These are phyloP conservation scores for Chaetomium olivaceum DNA, from an alignment of 2,329 filamentous ascomycete species.

Conservation along the genomic window DNA sequence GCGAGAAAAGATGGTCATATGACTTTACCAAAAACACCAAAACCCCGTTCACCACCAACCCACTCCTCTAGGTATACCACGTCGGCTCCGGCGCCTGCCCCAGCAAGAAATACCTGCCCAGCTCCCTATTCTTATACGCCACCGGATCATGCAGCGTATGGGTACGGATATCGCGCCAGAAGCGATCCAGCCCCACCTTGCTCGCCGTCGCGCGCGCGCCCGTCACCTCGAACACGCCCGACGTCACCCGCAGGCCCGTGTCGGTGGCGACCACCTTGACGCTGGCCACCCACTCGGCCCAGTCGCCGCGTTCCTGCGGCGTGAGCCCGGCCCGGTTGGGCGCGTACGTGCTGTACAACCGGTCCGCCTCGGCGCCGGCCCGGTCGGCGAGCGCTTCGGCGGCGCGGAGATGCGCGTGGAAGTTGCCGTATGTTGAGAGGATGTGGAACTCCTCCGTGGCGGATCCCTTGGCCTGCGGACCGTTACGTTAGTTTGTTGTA, in stretches of 20 bases:
- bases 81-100: slow-evolving; percentile 56
- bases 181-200: slow-evolving; percentile 63
- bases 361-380: slow-evolving; percentile 51
- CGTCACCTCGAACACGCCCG: slow-evolving; percentile 65
- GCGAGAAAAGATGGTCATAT: too few species aligned
- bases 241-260: slow-evolving; percentile 57
- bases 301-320: slow-evolving; percentile 55
- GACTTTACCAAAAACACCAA: too few species aligned
- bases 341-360: slow-evolving; percentile 48
- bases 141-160: slow-evolving; percentile 68
- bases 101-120: slow-evolving; percentile 58
- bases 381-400: slow-evolving; percentile 59
- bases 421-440: slow-evolving; percentile 64
- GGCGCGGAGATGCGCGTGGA: slow-evolving; percentile 61
- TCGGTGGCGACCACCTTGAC: slow-evolving; percentile 65
- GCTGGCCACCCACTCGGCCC: slow-evolving; percentile 63
- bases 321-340: slow-evolving; percentile 48
- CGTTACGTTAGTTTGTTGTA: neutral
- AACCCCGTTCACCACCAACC: too few species aligned
- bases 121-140: slow-evolving; percentile 64
- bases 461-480: slow-evolving; percentile 51
- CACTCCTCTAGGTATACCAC: slow-evolving; percentile 6
- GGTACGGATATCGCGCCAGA: slow-evolving; percentile 66
- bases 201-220: slow-evolving; percentile 58
- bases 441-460: slow-evolving; percentile 66